Conservation (phyloP, 192 early-diverging fungal species). For the Backusella westeae region DNA sequence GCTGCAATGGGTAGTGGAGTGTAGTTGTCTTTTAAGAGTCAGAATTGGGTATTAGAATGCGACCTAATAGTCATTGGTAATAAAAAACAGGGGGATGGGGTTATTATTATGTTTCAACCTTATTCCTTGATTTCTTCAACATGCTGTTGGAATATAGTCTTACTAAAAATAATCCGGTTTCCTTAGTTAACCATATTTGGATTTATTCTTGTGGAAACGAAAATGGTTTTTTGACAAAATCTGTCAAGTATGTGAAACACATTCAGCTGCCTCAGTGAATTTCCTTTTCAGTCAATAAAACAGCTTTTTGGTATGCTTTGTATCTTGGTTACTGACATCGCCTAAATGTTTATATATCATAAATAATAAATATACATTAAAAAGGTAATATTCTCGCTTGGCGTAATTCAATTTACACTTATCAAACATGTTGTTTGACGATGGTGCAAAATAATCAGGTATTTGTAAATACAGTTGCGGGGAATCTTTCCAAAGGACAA, state of each 20-base stretch:
- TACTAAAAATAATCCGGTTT: not conserved
- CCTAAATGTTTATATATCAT: too few relatives aligned
- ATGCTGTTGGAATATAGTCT: not conserved
- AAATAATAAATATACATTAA: too few relatives aligned
- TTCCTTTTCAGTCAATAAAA: not conserved
- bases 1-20: too few relatives aligned
- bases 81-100: too few relatives aligned
- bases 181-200: not conserved
- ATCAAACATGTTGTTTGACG: not conserved
- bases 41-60: not conserved
- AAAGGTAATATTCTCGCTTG: too few relatives aligned
- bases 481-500: not conserved
- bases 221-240: not conserved
- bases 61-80: not conserved
- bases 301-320: not conserved
- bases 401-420: not conserved
- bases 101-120: too few relatives aligned
- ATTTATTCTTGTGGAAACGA: not conserved
- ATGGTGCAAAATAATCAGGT: not conserved
- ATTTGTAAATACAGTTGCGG: not conserved
- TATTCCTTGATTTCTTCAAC: too few relatives aligned
- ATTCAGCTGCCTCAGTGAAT: not conserved
- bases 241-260: not conserved
- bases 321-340: too few relatives aligned
- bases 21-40: too few relatives aligned